Evolutionary conservation across 352 stramenopile genomes (phyloP), one percentile per base, ranked within the genome.

Genomic region (Salisapilia sapeloensis): DNA sequence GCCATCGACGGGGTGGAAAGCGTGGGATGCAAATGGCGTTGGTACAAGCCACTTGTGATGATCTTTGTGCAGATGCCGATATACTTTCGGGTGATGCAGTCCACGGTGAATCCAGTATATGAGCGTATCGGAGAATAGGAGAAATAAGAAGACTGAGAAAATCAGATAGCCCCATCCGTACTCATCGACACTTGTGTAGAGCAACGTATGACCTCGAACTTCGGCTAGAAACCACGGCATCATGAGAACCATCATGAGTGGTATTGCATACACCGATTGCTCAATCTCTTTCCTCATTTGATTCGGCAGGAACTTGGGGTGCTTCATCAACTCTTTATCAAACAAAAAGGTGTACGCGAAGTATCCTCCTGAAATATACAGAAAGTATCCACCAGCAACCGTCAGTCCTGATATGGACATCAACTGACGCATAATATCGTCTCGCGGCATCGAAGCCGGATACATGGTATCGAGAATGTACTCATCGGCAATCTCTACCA

Each of bases 71-170:
- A 81, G 44, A 22, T 36, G 26, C 17, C 53, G 62, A 48, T 84
- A 84, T 19, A 84, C 30, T 22, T 45, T 32, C 16, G 61, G 64
- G 44, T 81, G 59, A 44, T 84, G 69, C 17, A 84, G 55, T 48
- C 45, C 59, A 23, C 69, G 64, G 39, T 84, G 69, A 42, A 84
- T 64, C 69, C 69, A 84, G 56, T 84, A 84, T 48, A 84, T 76
- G 33, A 81, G 40, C 57, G 72, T 72, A 32, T 84, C 69, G 33
- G 70, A 78, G 52, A 79, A 84, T 13, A 77, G 38, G 27, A 84
- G 29, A 32, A 78, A 81, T 32, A 46, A 60, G 15, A 64, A 38
- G 26, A 80, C 29, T 16, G 48, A 74, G 38, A 62, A 47, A 6
- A 41, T 35, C 13, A 54, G 48, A 47, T 76, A 81, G 23, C 24